Evolutionary conservation across 2,329 filamentous ascomycete genomes (phyloP).

Genomic region (Lomentospora prolificans): DNA sequence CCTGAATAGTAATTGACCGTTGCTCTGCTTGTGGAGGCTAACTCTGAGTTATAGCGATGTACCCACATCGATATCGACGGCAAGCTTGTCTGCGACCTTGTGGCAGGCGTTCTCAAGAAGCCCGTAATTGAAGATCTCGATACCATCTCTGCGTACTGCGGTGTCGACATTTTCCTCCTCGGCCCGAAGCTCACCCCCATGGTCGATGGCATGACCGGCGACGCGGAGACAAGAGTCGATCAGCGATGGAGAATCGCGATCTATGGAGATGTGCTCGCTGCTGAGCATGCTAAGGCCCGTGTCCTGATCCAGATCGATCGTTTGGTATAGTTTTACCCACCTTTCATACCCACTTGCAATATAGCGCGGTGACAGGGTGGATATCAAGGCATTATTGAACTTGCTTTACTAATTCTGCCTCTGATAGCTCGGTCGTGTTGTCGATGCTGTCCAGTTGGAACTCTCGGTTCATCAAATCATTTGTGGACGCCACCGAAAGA

Average conservation of each 20-base stretch:
- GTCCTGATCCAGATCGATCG: constrained; percentile 96
- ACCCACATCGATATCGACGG: constrained; percentile 90
- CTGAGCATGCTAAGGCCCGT: constrained; percentile 93
- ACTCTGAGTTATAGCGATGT: constrained; percentile 54
- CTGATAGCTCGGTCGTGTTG: constrained; percentile 56
- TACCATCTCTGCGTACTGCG: constrained; percentile 76
- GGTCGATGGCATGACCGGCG: constrained; percentile 63
- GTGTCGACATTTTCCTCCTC: constrained; percentile 92
- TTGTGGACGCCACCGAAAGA: constrained; percentile 88
- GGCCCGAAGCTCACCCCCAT: constrained; percentile 80
- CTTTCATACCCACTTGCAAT: constrained; percentile 21
- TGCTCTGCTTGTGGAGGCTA: constrained; percentile 15
- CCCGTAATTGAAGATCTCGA: constrained; percentile 78
- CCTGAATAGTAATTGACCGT: no score
- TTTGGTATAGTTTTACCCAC: constrained; percentile 46
- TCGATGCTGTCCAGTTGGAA: constrained; percentile 75
- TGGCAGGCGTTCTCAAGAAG: constrained; percentile 57
- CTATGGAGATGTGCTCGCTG: constrained; percentile 89
- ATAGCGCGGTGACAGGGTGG: constrained; percentile 78
- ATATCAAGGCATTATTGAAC: no score
- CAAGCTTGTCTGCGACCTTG: constrained; percentile 71
- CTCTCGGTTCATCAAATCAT: constrained; percentile 83
- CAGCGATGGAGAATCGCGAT: constrained; percentile 88
- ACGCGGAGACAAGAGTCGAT: constrained; percentile 74
- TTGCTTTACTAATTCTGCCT: no score